Conservation (phyloP, 1,139 yeast genomes). For the Scheffersomyces quercinus region DNA sequence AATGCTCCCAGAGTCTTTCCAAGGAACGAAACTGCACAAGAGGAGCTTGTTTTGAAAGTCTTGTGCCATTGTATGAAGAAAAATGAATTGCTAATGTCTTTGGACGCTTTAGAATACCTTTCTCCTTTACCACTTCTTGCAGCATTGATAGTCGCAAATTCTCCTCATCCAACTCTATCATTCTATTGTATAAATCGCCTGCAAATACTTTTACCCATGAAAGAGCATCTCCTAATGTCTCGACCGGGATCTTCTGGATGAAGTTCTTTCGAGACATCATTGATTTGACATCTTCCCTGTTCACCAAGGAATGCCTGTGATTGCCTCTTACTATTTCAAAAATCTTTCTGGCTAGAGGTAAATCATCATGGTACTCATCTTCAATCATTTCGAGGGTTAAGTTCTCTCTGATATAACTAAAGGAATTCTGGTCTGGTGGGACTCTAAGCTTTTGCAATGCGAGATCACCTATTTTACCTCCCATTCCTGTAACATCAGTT, state of each 20-base stretch:
- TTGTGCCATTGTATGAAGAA: constrained; percentile 21
- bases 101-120: constrained; percentile 45
- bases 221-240: constrained; percentile 54
- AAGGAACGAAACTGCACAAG: constrained; percentile 42
- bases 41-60: constrained; percentile 48
- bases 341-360: constrained; percentile 47
- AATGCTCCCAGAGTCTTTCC: constrained; percentile 32
- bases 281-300: constrained; percentile 68
- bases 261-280: constrained; percentile 90
- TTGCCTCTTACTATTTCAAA: constrained; percentile 68
- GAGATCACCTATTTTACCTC: constrained; percentile 83
- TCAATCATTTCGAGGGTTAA: constrained; percentile 38
- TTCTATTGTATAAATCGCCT: constrained; percentile 73
- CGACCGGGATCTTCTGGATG: constrained; percentile 52
- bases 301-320: constrained; percentile 50
- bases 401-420: constrained; percentile 48
- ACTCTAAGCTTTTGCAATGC: constrained; percentile 47
- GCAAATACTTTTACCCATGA: constrained; percentile 85
- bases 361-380: constrained; percentile 39
- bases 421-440: constrained; percentile 42
- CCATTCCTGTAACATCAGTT: constrained; percentile 83
- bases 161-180: constrained; percentile 78
- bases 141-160: constrained; percentile 32
- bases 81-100: constrained; percentile 49
- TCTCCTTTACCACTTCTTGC: constrained; percentile 20